Evolutionary conservation across 306 rosid species (phyloP), one percentile per base, ranked within the genome.

Genomic region (Styphnolobium japonicum): DNA sequence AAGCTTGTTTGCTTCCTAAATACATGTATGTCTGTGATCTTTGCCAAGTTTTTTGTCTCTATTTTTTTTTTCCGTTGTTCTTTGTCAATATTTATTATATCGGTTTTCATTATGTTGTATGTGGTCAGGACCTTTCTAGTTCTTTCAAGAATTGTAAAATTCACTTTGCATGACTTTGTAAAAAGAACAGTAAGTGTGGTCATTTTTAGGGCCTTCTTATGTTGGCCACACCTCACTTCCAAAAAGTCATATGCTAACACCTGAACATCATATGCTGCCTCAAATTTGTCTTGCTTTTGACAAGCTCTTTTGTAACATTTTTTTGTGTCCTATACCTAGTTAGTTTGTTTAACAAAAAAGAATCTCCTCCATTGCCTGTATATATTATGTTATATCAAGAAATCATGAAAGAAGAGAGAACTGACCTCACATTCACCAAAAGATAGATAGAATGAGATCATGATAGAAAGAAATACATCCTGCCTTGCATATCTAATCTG

Each of bases 401-500:
- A 49, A 71, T 48, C 10, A 25, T 23, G 31, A 40, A 46, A 63
- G n/a, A 71, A 78, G 60, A 15, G 64, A 60, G 57, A 53, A 62
- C 80, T 62, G 73, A 94, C 98, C 98, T 92, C 89, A 51, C 60
- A 74, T 73, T 78, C 88, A 60, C 82, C 85, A 70, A 89, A 89
- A 56, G 98, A 79, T 18, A 92, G 77, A 89, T 89, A 89, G 87
- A 94, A 92, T 3, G 98, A 91, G 68, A 94, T 81, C 98, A 94
- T 90, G 80, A 94, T 80, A 23, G 97, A 90, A 83, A 94, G 93
- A 71, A 89, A 88, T 73, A 90, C 85, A 33, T 94, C 97, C 90
- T 94, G 98, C 83, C 97, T 92, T 39, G 98, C 97, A 80, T 89
- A 87, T 86, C 68, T 90, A 86, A 92, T 88, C 71, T 77, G 91